These are phyloP conservation scores for Russula sp. DNA, from an alignment of 768 basidiomycete species.

Conservation along the genomic window DNA sequence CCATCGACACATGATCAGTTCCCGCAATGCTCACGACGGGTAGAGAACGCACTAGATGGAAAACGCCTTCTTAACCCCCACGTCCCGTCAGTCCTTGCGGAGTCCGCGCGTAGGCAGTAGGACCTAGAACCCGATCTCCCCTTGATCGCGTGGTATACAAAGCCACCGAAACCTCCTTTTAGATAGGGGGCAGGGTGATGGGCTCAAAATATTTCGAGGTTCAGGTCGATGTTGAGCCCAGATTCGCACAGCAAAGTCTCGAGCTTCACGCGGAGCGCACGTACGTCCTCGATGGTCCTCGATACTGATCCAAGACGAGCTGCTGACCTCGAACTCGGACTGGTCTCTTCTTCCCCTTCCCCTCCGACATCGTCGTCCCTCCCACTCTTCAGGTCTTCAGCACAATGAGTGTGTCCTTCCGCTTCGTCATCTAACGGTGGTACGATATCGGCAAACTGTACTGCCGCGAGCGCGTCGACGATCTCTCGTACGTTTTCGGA, in stretches of 20 bases:
- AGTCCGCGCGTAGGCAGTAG: neutral
- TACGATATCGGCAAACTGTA: constrained; percentile 69
- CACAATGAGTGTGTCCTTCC: constrained; percentile 58
- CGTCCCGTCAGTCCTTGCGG: too few species aligned
- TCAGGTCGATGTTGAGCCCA: constrained; percentile 16
- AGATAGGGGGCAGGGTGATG: neutral
- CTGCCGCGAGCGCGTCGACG: constrained; percentile 49
- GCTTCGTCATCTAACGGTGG: constrained; percentile 70
- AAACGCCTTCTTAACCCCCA: too few species aligned
- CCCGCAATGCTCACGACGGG: neutral
- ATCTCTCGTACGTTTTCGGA: constrained; percentile 43
- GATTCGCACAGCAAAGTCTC: constrained; percentile 5
- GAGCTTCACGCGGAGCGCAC: constrained; percentile 13
- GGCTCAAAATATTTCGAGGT: neutral
- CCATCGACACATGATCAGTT: neutral
- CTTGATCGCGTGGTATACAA: neutral
- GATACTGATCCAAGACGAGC: neutral
- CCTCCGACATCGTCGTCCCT: too few species aligned
- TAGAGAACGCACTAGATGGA: neutral
- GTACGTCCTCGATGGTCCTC: constrained; percentile 16
- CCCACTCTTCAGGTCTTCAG: constrained; percentile 23
- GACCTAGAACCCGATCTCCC: neutral
- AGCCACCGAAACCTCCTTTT: neutral
- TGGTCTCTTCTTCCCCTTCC: neutral
- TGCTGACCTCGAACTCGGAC: neutral